Base-by-base conservation (phyloP, 371 early-diverging fungal genomes). In the Mucor piriformis region DNA sequence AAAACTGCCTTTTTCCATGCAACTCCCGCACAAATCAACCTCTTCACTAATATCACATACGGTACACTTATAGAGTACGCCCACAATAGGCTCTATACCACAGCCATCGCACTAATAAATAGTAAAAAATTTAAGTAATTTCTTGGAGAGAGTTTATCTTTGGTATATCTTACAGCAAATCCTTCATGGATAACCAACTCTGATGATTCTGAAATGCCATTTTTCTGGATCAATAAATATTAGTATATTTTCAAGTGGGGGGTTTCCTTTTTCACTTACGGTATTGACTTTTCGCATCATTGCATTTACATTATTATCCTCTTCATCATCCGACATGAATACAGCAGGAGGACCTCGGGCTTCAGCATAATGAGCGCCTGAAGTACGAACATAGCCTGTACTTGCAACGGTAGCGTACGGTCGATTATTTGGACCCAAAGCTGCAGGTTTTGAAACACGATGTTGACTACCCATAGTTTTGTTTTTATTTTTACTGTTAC, bases 261-360 rank as follows among this genome's bases (percentile, higher is more conserved):
- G n/a, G n/a, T 47, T 18, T 15, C 23, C 8, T 4, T 29, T 8
- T 29, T 29, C 8, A 29, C 15, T 49, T 61, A 49, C 54, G 21
- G 53, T 66, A 35, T 64, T 57, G 12, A 76, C 75, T 23, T 59
- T 66, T 3, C 74, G 62, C 73, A 86, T 83, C 70, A 79, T 76
- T 49, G 83, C 76, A 37, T 80, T 81, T 2, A 86, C 71, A 44
- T 61, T 70, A 12, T 62, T 66, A 52, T 84, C 84, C 34, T 77
- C 79, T 46, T 78, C 78, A 54, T 82, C 81, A 25, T 87, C 87
- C 6, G 83, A 77, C 87, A 87, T 87, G 51, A 80, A 74, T n/a
- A 82, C 77, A 24, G 87, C 74, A 6, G 87, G 85, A 3, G 83
- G 79, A 25, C 80, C 73, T 43, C 70, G 62, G 0, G 77, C 64